Evolutionary conservation across 305 asterid genomes (phyloP).

Genomic region (Solanum aculeatissimum): DNA sequence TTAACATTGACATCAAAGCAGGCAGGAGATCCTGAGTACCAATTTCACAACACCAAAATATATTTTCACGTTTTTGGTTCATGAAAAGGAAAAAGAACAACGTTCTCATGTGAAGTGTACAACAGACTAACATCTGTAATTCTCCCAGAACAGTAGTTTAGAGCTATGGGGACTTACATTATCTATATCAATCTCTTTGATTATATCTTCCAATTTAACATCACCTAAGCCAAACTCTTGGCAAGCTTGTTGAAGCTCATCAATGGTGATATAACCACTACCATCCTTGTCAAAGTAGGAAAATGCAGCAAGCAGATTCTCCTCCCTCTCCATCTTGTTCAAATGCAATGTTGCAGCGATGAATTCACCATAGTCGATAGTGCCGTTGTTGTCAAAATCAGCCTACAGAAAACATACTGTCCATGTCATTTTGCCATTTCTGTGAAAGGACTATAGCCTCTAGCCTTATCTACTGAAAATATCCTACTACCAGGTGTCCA

Average conservation of each 20-base stretch:
- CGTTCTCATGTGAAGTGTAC: background rate
- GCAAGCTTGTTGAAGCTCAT: conserved; percentile 17
- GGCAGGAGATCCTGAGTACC: background rate
- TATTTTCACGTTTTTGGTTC: background rate
- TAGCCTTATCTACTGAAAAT: background rate
- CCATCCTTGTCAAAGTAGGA: conserved; percentile 16
- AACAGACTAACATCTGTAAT: background rate
- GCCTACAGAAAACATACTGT: background rate
- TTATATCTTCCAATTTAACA: conserved; percentile 7
- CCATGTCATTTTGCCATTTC: background rate
- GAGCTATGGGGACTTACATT: background rate
- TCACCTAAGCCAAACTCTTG: conserved; percentile 13
- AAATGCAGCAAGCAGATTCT: conserved; percentile 13
- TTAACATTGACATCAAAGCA: background rate
- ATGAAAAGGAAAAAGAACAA: background rate
- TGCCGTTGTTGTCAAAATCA: conserved; percentile 14
- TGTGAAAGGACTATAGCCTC: background rate
- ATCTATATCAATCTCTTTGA: conserved; percentile 9
- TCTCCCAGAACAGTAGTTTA: background rate
- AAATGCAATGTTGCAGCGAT: conserved; percentile 17
- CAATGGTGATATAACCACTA: conserved; percentile 15
- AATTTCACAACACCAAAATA: background rate
- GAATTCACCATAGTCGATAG: conserved; percentile 16
- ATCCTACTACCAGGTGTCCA: background rate
- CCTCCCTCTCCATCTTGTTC: conserved; percentile 17